These are phyloP conservation scores for Danielozyma ontarioensis DNA, from an alignment of 805 yeast genomes.

Conservation along the genomic window DNA sequence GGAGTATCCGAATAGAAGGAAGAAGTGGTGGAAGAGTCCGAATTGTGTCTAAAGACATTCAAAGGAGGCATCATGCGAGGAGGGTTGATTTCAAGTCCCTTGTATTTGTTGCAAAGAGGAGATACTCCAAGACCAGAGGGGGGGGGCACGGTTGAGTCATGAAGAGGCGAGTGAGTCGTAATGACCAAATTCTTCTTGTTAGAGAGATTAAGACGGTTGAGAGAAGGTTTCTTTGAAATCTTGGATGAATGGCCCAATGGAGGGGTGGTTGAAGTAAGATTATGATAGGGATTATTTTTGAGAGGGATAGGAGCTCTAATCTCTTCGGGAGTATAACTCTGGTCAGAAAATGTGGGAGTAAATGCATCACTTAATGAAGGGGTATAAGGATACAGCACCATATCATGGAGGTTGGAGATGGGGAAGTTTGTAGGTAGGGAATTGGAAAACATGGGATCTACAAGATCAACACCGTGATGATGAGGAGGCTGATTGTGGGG, in stretches of 20 bases:
- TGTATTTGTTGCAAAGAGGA: slow-evolving; percentile 17
- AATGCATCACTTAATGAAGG: slow-evolving; percentile 13
- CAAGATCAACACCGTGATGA: background rate
- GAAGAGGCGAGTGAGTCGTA: slow-evolving; percentile 4
- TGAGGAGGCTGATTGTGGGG: background rate
- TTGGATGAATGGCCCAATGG: slow-evolving; percentile 7
- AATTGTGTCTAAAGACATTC: slow-evolving; percentile 21
- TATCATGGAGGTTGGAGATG: slow-evolving; percentile 1
- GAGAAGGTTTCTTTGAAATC: slow-evolving; percentile 12
- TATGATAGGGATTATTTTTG: slow-evolving; percentile 2
- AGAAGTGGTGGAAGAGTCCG: slow-evolving; percentile 12
- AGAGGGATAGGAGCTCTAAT: slow-evolving; percentile 4
- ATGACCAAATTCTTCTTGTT: slow-evolving; percentile 13
- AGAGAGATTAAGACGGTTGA: slow-evolving; percentile 10
- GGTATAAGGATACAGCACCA: slow-evolving; percentile 8
- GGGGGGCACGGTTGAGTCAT: slow-evolving; percentile 4
- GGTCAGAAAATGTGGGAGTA: slow-evolving; percentile 15
- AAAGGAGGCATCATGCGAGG: slow-evolving; percentile 13
- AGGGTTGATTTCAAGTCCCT: slow-evolving; percentile 12
- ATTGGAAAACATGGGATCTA: background rate
- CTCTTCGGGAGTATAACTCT: slow-evolving; percentile 12
- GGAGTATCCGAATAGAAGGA: slow-evolving; percentile 9
- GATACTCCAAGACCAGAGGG: slow-evolving; percentile 11
- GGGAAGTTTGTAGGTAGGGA: slow-evolving; percentile 1
- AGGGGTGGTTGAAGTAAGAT: slow-evolving; percentile 2